phyloP scores from a whole-genome alignment of 768 basidiomycete species.

The Suillus weaverae region DNA sequence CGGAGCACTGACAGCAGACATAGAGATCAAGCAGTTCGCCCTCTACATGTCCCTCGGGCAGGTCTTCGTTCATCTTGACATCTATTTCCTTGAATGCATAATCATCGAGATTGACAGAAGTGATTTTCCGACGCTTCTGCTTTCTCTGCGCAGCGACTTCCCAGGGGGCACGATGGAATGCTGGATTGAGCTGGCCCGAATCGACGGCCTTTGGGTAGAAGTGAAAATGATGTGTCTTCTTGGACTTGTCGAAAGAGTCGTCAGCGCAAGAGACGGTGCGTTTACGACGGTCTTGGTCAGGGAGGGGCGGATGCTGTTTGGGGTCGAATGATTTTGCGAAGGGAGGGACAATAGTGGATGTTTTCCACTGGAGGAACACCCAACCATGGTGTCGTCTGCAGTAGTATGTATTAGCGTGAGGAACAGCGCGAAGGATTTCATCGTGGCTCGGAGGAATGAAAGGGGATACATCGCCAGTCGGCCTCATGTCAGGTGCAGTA shows the following conservation, averaged over 20 bases:
- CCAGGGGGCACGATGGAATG: slow-evolving; percentile 62
- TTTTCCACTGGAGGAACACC: slow-evolving; percentile 73
- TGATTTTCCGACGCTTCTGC: slow-evolving; percentile 54
- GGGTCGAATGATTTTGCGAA: slow-evolving; percentile 54
- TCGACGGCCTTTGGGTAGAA: slow-evolving; percentile 70
- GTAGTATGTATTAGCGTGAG: slow-evolving; percentile 83
- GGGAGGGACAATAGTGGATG: slow-evolving; percentile 59
- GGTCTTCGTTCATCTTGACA: slow-evolving; percentile 33
- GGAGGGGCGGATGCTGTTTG: slow-evolving; percentile 46
- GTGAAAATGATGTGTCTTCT: slow-evolving; percentile 83
- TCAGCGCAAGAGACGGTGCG: slow-evolving; percentile 53
- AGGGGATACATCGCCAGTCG: slow-evolving; percentile 13
- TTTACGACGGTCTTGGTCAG: slow-evolving; percentile 53
- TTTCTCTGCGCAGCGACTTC: slow-evolving; percentile 50
- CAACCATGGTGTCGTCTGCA: slow-evolving; percentile 82
- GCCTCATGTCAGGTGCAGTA: slow-evolving; percentile 33
- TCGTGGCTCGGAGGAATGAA: slow-evolving; percentile 50
- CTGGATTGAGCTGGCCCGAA: slow-evolving; percentile 63
- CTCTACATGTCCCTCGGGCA: slow-evolving; percentile 37
- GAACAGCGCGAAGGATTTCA: slow-evolving; percentile 67
- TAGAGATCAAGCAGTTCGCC: slow-evolving; percentile 73
- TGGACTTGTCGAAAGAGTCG: slow-evolving; percentile 45
- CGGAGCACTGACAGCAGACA: slow-evolving; percentile 81
- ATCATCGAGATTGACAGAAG: slow-evolving; percentile 36
- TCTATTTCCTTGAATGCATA: slow-evolving; percentile 25